Percentiles rank a stretch among this genome's conserved stretches.
Evolutionary conservation across 495 filamentous ascomycete species (phyloP).

Genomic region (Acidiella bohemica): DNA sequence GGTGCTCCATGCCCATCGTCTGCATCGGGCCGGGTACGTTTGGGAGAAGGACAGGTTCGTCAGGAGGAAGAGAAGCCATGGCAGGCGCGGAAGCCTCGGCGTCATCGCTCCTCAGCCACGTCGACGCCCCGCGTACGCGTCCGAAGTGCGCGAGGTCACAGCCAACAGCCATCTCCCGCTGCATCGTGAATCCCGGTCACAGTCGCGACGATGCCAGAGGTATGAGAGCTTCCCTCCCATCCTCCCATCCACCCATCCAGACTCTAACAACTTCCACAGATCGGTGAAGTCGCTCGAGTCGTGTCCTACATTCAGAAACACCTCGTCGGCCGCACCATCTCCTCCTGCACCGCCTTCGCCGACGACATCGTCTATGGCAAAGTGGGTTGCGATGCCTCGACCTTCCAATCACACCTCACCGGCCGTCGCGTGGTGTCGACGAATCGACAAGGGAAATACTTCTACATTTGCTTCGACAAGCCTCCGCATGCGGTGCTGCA

Average conservation of each 20-base stretch:
- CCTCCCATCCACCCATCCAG: not conserved
- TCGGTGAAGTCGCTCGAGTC: slow-evolving; percentile 56
- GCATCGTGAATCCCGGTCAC: no score
- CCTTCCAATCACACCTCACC: slow-evolving; percentile 56
- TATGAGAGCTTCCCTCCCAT: not conserved
- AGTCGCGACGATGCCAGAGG: slow-evolving; percentile 1
- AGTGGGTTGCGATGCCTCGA: slow-evolving; percentile 58
- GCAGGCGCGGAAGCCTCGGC: no score
- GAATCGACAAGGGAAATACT: slow-evolving; percentile 76
- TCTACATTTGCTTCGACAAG: slow-evolving; percentile 62
- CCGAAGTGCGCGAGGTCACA: no score
- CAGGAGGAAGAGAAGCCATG: no score
- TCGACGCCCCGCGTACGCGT: no score
- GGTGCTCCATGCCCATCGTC: no score
- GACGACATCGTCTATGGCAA: slow-evolving; percentile 80
- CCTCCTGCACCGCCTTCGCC: slow-evolving; percentile 53
- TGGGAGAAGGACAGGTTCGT: no score
- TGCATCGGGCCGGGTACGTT: no score
- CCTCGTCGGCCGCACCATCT: slow-evolving; percentile 69
- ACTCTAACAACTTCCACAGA: slow-evolving; percentile 16
- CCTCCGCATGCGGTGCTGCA: slow-evolving; percentile 86
- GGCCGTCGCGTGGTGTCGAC: slow-evolving; percentile 66
- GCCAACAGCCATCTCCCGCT: no score
- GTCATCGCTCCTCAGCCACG: no score
- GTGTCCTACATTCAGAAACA: slow-evolving; percentile 71